Base-by-base conservation (phyloP, 2,329 filamentous ascomycete genomes). In the Botrytis medusae region DNA sequence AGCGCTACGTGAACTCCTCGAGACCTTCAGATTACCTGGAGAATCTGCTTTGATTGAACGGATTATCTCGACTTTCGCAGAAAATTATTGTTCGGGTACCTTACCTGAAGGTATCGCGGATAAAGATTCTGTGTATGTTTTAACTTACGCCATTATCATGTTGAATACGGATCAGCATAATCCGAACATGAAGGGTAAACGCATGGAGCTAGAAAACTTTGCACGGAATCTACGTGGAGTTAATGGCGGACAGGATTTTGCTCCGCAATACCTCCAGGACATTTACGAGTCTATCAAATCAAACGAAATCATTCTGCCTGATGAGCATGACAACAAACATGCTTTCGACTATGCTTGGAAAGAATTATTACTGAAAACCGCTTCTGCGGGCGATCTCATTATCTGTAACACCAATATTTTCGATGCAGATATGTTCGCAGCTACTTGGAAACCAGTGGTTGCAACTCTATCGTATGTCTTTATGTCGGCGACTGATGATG, bases 311-410 rank as follows among this genome's bases (percentile, higher is more conserved):
- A 98, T 99, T 76, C 84, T 99, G 34, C 96, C 96, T 0, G 96
- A 98, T 77, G 96, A 99, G 82, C 96, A 98, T 81, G 95, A 98
- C 80, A 98, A 97, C 82, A 93, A 95, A 81, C 92, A 97, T 83
- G 95, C 94, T 1, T 98, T 98, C 80, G 95, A 98, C 81, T 96
- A 97, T 82, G 95, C 96, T 2, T 99, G 96, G 96, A 95, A 95
- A 81, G 96, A 99, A 82, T 85, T 99, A 18, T 84, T 98, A 59
- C 84, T 94, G 76, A 98, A 98, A 84, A 92, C 94, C 0, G 90
- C 93, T 76, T 89, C 90, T 10, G 89, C 93, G 0, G 91, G 92
- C 1, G 88, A 91, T 69, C 86, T 98, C 62, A 84, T 92, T 48
- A 85, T 95, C 44, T 97, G 94, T 81, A 88, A 97, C 77, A 97